Base-by-base conservation (phyloP, 83 land plant genomes). In the Picea abies region DNA sequence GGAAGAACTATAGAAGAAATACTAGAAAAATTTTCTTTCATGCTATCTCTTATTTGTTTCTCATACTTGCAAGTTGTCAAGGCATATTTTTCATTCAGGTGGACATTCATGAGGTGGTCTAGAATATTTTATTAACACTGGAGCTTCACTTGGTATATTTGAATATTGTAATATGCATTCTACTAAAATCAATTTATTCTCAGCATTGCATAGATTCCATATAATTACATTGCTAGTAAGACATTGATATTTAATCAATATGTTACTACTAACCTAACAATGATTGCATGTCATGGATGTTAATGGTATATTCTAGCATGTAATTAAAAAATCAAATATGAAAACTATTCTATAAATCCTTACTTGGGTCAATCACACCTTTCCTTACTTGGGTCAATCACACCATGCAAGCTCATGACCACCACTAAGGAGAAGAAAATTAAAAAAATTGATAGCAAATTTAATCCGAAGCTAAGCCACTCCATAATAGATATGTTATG, bases 161-260 rank as follows among this genome's bases (percentile, higher is more conserved):
- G 91, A 88, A 84, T 94, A 94, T 79, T 96, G 98, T 60, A 91
- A 87, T 80, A 96, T 94, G 66, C 98, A 83, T 83, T 96, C 98
- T 11, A 96, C 96, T 65, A 95, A 92, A n/a, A 96, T 94, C 85
- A 96, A 92, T 75, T 92, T 94, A 82, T 92, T 94, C 83, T 96
- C 96, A 72, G 92, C 91, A 84, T 89, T 93, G 73, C 97, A 94
- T 35, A 96, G 87, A 76, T 89, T 93, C 98, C 98, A 94, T 65
- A 93, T 90, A 29, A 95, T 82, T 39, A 84, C 35, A 35, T 81
- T 26, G 94, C 92, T 83, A 90, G 97, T 72, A 76, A 78, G 26
- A 82, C 85, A 79, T 93, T 96, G 72, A 96, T 83, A 87, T 87
- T 94, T 11, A 96, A 84, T 14, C 94, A 97, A 77, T 35, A 35